Conservation (phyloP, 768 basidiomycete species). For the Phanerochaete carnosa region DNA sequence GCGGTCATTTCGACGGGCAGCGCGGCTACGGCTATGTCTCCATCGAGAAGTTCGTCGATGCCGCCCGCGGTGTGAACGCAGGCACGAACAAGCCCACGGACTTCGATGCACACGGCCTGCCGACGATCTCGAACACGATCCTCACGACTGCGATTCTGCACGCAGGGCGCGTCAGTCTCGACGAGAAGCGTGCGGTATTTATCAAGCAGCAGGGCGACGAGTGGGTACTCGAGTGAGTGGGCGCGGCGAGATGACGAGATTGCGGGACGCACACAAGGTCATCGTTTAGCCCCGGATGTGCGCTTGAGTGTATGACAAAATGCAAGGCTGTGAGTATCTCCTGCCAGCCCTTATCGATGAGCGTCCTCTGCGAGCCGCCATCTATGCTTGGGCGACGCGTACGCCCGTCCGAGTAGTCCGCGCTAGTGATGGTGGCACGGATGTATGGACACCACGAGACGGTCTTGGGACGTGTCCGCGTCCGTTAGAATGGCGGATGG, state of each 20-base stretch:
- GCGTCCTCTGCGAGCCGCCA: background rate
- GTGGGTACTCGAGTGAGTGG: conserved; percentile 62
- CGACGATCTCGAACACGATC: conserved; percentile 88
- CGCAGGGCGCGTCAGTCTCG: conserved; percentile 85
- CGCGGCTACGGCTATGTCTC: conserved; percentile 90
- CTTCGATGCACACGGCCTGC: conserved; percentile 77
- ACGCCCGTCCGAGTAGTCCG: background rate
- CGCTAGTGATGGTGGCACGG: background rate
- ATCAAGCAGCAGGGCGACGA: conserved; percentile 63
- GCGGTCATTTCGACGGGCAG: conserved; percentile 92
- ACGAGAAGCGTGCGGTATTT: conserved; percentile 82
- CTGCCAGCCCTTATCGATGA: background rate
- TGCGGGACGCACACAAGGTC: background rate
- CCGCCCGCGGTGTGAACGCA: conserved; percentile 74
- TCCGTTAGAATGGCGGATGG: background rate
- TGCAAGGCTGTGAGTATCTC: background rate
- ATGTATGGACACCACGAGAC: too few relatives aligned
- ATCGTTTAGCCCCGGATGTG: background rate
- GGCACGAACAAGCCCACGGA: conserved; percentile 61
- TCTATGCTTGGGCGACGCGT: background rate
- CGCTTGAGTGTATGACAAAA: background rate
- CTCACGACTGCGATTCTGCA: conserved; percentile 85
- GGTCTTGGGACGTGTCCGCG: background rate
- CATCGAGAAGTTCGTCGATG: conserved; percentile 90
- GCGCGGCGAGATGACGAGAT: background rate